Base-by-base conservation (phyloP, 805 yeast species). In the Candida taoyuanica region DNA sequence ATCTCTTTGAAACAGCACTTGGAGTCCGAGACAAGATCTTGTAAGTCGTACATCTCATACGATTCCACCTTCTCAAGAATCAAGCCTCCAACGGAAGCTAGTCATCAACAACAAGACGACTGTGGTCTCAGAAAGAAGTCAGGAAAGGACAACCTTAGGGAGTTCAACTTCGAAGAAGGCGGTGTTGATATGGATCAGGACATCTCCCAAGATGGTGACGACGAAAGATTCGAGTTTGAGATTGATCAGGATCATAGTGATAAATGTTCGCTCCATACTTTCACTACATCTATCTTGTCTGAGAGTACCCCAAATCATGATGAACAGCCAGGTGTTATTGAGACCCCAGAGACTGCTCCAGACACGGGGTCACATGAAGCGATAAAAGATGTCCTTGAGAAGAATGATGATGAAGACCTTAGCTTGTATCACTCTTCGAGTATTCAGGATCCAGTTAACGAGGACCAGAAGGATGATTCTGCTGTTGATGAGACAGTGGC, bases 31-130 rank as follows among this genome's bases (percentile, higher is more conserved):
- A 26, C 39, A 9, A 34, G 42, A 16, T 34, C 42, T 16, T 37
- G 45, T 19, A 45, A 66, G 42, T 78, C 84, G 1, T 78, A 76
- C 48, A 47, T 77, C 33, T 74, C 81, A 28, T 79, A 78, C 44
- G 83, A 78, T 52, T 77, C 84, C 1, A 73, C 71, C 18, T 34
- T 15, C 28, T 33, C 33, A 23, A 17, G 25, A 8, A 27, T 23
- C 29, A 33, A 28, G 20, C 29, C 37, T 7, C 30, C 39, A 17
- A 21, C 17, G n/a, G 21, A 15, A 8, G 13, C 16, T 16, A 11
- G 6, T 13, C 28, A 25, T 29, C 45, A 42, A 17, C 28, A 25
- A 28, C 45, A 42, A 17, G 42, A 35, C 16, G 58, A 49, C 5
- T 47, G 48, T 12, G 54, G 52, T 4, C 51, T 67, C 39, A 62